A percentile compares a stretch with the other conserved stretches of the same genome.
Conservation (phyloP, 2,329 filamentous ascomycete genomes). For the Byssoonygena ceratinophila region DNA sequence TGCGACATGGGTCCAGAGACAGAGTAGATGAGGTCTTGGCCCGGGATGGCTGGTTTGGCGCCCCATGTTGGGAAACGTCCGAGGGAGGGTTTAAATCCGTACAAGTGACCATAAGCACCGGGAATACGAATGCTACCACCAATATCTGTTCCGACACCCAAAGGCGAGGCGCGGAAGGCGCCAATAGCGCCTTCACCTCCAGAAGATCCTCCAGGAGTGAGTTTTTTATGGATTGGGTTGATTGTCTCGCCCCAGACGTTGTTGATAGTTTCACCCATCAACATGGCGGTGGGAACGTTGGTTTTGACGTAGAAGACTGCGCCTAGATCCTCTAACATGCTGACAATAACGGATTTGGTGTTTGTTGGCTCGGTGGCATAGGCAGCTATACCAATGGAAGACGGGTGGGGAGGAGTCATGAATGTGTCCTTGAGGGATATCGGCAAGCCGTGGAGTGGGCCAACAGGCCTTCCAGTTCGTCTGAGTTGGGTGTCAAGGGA, state of each 20-base stretch:
- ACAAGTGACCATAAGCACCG: slow-evolving; percentile 48
- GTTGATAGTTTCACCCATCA: slow-evolving; percentile 48
- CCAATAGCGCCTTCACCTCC: slow-evolving; percentile 50
- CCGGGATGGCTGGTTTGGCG: slow-evolving; percentile 54
- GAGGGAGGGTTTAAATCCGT: slow-evolving; percentile 45
- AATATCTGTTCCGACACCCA: slow-evolving; percentile 46
- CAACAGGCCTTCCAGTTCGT: slow-evolving; percentile 38
- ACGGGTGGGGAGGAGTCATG: slow-evolving; percentile 25
- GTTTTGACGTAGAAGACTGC: slow-evolving; percentile 49
- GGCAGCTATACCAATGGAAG: slow-evolving; percentile 12
- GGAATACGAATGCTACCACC: slow-evolving; percentile 51
- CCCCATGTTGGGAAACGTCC: slow-evolving; percentile 47
- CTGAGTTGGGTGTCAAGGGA: slow-evolving; percentile 40
- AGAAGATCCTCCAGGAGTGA: slow-evolving; percentile 47
- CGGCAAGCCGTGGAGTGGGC: slow-evolving; percentile 54
- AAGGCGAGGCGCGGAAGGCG: slow-evolving; percentile 43
- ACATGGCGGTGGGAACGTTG: slow-evolving; percentile 30
- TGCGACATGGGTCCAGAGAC: slow-evolving; percentile 54
- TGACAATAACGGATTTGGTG: slow-evolving; percentile 41
- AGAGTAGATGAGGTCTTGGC: slow-evolving; percentile 52
- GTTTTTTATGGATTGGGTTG: slow-evolving; percentile 47
- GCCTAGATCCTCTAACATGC: slow-evolving; percentile 43
- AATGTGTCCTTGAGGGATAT: slow-evolving; percentile 45
- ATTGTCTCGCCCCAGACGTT: slow-evolving; percentile 50
- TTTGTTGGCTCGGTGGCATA: slow-evolving; percentile 40